Evolutionary conservation across 2,329 filamentous ascomycete genomes (phyloP).

Genomic region (Hirsutella rhossiliensis): DNA sequence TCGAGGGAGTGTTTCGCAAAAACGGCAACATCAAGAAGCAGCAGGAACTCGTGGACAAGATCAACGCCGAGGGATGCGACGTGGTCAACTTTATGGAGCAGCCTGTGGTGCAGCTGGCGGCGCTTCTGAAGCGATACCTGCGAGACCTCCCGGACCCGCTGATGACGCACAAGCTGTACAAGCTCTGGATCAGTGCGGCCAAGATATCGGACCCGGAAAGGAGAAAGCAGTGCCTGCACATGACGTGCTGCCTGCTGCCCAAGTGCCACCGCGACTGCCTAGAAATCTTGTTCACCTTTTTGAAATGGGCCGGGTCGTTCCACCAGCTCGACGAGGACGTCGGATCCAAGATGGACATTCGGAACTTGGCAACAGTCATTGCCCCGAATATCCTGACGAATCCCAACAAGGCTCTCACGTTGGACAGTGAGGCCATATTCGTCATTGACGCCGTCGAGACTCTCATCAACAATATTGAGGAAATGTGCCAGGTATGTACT

Average conservation of each 20-base stretch:
- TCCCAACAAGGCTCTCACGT: conserved; percentile 47
- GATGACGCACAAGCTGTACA: conserved; percentile 88
- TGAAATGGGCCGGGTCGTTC: conserved; percentile 96
- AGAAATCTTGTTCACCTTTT: conserved; percentile 89
- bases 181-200: conserved; percentile 79
- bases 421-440: conserved; percentile 81
- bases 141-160: conserved; percentile 89
- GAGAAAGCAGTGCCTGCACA: conserved; percentile 73
- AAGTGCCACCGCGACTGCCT: conserved; percentile 88
- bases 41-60: conserved; percentile 71
- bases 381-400: conserved; percentile 88
- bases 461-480: conserved; percentile 85
- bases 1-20: conserved; percentile 97
- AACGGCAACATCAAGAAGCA: conserved; percentile 96
- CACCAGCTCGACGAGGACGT: conserved; percentile 94
- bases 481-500: conserved; percentile 82
- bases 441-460: conserved; percentile 89
- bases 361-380: conserved; percentile 95
- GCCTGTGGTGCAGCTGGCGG: conserved; percentile 86
- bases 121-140: conserved; percentile 88
- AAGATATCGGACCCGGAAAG: conserved; percentile 75
- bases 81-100: conserved; percentile 78
- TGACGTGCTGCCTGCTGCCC: conserved; percentile 84
- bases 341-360: conserved; percentile 97
- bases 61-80: conserved; percentile 78